phyloP scores from a whole-genome alignment of 179 eudicot species.

The Silene coronaria region DNA sequence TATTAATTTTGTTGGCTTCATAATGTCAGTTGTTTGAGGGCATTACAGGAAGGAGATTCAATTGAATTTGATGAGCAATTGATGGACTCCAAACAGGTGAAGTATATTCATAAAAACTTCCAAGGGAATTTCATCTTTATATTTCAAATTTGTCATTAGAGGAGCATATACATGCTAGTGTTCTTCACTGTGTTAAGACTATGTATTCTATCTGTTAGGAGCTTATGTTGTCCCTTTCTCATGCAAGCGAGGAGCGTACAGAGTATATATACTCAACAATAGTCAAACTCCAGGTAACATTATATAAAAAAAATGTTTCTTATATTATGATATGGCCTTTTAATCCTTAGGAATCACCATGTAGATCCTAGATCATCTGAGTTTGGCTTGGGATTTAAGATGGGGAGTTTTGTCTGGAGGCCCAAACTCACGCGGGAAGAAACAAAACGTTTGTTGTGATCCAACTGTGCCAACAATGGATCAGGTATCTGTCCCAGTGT shows the following conservation, averaged over 20 bases:
- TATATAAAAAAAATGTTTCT: slow-evolving; percentile 4
- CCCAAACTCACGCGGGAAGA: slow-evolving; percentile 26
- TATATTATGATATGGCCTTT: neutral
- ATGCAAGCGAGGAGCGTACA: slow-evolving; percentile 86
- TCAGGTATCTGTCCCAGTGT: slow-evolving; percentile 45
- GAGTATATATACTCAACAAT: slow-evolving; percentile 69
- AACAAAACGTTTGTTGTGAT: slow-evolving; percentile 40
- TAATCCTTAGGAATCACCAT: slow-evolving; percentile 13
- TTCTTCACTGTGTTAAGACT: slow-evolving; percentile 2
- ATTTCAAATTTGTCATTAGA: neutral
- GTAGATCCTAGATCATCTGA: slow-evolving; percentile 83
- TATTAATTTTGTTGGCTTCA: slow-evolving; percentile 3
- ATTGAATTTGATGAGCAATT: slow-evolving; percentile 53
- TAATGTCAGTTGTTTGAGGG: slow-evolving; percentile 69
- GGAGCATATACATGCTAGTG: neutral
- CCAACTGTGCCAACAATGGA: slow-evolving; percentile 53
- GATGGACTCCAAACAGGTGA: slow-evolving; percentile 79
- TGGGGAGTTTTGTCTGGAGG: slow-evolving; percentile 45
- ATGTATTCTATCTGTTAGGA: slow-evolving; percentile 36
- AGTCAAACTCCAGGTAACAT: slow-evolving; percentile 83
- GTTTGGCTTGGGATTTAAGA: slow-evolving; percentile 80
- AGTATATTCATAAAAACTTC: neutral
- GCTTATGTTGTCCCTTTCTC: slow-evolving; percentile 66
- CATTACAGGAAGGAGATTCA: slow-evolving; percentile 76
- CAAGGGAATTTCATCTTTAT: neutral